Evolutionary conservation across 2,329 filamentous ascomycete species (phyloP).

Genomic region (Exophiala bonariae): DNA sequence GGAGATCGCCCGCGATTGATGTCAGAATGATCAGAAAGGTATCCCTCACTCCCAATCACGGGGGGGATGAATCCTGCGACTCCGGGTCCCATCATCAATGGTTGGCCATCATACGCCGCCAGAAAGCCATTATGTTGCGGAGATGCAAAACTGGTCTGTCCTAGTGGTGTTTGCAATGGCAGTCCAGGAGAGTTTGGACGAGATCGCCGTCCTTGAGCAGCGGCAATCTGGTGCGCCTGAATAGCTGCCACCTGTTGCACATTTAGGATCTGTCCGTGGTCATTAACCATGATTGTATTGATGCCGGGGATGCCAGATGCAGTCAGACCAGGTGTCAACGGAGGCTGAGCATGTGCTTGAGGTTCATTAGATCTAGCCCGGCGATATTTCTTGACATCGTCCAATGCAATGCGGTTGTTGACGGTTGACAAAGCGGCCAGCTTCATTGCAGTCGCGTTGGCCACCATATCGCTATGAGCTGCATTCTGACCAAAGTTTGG

Average conservation of each 20-base stretch:
- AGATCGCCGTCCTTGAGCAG: constrained; percentile 69
- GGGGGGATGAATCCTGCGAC: constrained; percentile 66
- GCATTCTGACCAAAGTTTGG: constrained; percentile 70
- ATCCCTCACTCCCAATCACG: constrained; percentile 75
- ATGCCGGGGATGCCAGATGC: constrained; percentile 65
- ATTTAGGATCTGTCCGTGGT: constrained; percentile 82
- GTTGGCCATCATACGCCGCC: constrained; percentile 76
- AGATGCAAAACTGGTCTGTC: constrained; percentile 67
- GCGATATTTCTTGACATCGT: constrained; percentile 95
- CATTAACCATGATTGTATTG: constrained; percentile 92
- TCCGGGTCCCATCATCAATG: constrained; percentile 69
- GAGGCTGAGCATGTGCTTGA: constrained; percentile 55
- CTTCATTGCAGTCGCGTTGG: constrained; percentile 98
- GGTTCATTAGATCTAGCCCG: constrained; percentile 83
- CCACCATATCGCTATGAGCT: constrained; percentile 93
- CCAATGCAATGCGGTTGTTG: constrained; percentile 94
- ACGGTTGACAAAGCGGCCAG: constrained; percentile 94
- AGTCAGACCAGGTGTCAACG: constrained; percentile 67
- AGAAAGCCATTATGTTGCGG: constrained; percentile 95
- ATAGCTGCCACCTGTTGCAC: constrained; percentile 82
- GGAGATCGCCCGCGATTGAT: constrained; percentile 88
- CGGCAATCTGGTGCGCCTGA: constrained; percentile 64
- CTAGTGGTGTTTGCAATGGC: constrained; percentile 61
- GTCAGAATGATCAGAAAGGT: constrained; percentile 91
- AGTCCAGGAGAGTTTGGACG: constrained; percentile 88